These are phyloP conservation scores for Oryza brachyantha DNA, from an alignment of 176 grass and related monocot species.

Conservation along the genomic window DNA sequence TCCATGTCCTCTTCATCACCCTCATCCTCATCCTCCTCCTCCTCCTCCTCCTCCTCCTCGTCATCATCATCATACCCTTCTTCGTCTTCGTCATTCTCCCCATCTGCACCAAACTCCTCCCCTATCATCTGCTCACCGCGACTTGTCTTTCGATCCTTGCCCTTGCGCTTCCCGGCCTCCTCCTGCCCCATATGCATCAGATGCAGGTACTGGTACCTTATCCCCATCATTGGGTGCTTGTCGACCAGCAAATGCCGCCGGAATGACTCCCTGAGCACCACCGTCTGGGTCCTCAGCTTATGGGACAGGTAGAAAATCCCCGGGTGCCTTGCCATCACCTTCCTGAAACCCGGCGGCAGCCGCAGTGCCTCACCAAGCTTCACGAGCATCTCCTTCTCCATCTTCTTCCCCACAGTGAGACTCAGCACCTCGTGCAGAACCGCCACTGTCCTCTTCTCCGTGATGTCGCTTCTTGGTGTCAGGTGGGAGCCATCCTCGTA, in stretches of 20 bases:
- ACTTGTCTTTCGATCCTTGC: slow-evolving; percentile 29
- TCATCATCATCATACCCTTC: slow-evolving; percentile 37
- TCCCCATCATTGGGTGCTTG: slow-evolving; percentile 83
- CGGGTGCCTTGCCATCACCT: slow-evolving; percentile 65
- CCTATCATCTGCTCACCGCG: background rate
- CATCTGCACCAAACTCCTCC: slow-evolving; percentile 28
- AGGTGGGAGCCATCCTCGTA: slow-evolving; percentile 74
- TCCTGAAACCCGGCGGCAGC: slow-evolving; percentile 67
- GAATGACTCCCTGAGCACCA: slow-evolving; percentile 82
- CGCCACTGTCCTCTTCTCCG: slow-evolving; percentile 75
- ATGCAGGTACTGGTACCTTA: slow-evolving; percentile 82
- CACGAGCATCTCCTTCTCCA: slow-evolving; percentile 74
- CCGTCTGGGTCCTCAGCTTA: slow-evolving; percentile 80
- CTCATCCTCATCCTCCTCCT: background rate
- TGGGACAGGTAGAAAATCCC: slow-evolving; percentile 91
- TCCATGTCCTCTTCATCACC: no score
- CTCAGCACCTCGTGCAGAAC: slow-evolving; percentile 79
- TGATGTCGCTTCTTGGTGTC: slow-evolving; percentile 60
- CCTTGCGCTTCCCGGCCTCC: slow-evolving; percentile 39
- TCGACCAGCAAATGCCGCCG: slow-evolving; percentile 67
- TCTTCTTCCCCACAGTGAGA: slow-evolving; percentile 77
- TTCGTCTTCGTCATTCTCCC: slow-evolving; percentile 33
- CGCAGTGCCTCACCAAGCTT: slow-evolving; percentile 65
- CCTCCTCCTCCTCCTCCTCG: slow-evolving; percentile 41
- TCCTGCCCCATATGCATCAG: slow-evolving; percentile 88